A percentile compares a stretch with the other conserved stretches of the same genome.
Conservation (phyloP, 2,329 filamentous ascomycete genomes). For the Lachnellula cervina region DNA sequence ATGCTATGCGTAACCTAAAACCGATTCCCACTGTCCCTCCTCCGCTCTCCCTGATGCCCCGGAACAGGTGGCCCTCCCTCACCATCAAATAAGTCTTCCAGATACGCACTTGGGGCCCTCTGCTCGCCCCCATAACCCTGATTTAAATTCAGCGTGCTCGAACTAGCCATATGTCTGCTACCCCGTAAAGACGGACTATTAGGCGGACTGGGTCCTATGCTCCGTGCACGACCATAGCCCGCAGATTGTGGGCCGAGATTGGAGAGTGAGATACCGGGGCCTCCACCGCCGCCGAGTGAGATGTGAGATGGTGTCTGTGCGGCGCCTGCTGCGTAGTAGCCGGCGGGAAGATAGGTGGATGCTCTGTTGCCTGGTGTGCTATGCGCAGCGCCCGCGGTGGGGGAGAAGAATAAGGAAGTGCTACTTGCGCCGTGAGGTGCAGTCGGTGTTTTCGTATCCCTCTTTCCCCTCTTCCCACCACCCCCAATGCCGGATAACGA, state of each 20-base stretch:
- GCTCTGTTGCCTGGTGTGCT: slow-evolving; percentile 55
- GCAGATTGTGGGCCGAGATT: slow-evolving; percentile 52
- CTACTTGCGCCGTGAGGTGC: slow-evolving; percentile 22
- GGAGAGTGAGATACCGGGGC: slow-evolving; percentile 51
- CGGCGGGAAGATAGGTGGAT: slow-evolving; percentile 81
- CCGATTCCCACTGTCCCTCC: background rate
- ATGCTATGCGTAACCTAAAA: background rate
- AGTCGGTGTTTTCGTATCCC: slow-evolving; percentile 34
- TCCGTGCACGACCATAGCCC: slow-evolving; percentile 43
- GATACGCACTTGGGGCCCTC: slow-evolving; percentile 79
- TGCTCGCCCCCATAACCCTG: slow-evolving; percentile 48
- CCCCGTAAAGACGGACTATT: slow-evolving; percentile 54
- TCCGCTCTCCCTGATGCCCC: slow-evolving; percentile 6
- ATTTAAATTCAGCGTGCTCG: slow-evolving; percentile 62
- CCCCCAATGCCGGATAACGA: slow-evolving; percentile 23
- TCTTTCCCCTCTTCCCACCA: slow-evolving; percentile 30
- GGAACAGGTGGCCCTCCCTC: slow-evolving; percentile 21
- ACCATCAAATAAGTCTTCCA: slow-evolving; percentile 82
- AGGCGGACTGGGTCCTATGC: slow-evolving; percentile 44
- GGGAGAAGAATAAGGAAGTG: slow-evolving; percentile 77
- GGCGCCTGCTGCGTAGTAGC: slow-evolving; percentile 75
- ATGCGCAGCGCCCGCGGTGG: slow-evolving; percentile 66
- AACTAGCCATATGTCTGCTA: slow-evolving; percentile 39
- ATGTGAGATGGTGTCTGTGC: slow-evolving; percentile 27
- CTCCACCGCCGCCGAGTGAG: slow-evolving; percentile 37